Evolutionary conservation across 163 green algal species (phyloP).

Genomic region (Scenedesmus sp.): DNA sequence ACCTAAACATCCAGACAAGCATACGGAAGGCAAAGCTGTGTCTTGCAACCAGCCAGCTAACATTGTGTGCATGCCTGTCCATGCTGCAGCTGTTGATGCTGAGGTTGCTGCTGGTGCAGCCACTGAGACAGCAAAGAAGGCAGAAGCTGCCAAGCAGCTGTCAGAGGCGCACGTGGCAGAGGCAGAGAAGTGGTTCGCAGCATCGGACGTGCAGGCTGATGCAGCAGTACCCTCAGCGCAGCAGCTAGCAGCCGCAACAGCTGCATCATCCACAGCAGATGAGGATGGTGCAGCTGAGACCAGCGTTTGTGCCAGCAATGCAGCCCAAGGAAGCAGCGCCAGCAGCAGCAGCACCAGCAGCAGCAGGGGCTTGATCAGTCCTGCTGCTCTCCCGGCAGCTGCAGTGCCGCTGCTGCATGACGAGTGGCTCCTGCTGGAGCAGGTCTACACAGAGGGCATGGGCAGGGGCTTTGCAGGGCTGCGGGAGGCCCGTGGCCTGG

Average conservation of each 20-base stretch:
- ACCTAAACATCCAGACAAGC: too few relatives aligned
- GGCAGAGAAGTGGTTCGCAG: slow-evolving; percentile 57
- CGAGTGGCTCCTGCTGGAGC: slow-evolving; percentile 70
- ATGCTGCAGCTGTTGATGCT: slow-evolving; percentile 44
- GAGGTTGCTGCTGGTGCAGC: not conserved
- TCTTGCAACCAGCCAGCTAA: too few relatives aligned
- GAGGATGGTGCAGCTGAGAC: not conserved
- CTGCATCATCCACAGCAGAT: slow-evolving; percentile 3
- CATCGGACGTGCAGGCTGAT: slow-evolving; percentile 38
- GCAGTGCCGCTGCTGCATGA: slow-evolving; percentile 13
- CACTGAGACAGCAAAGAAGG: slow-evolving; percentile 35
- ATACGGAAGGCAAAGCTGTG: too few relatives aligned
- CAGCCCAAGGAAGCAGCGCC: not conserved
- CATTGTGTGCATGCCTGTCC: not conserved
- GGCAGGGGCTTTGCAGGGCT: slow-evolving; percentile 59
- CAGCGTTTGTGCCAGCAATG: slow-evolving; percentile 20
- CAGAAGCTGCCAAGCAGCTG: slow-evolving; percentile 44
- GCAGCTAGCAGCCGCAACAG: slow-evolving; percentile 25
- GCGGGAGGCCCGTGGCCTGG: slow-evolving; percentile 58
- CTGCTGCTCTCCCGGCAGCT: slow-evolving; percentile 23
- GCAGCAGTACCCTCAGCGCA: slow-evolving; percentile 31
- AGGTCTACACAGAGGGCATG: slow-evolving; percentile 68
- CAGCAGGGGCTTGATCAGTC: not conserved
- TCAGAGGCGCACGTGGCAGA: slow-evolving; percentile 53
- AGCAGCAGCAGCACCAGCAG: slow-evolving; percentile 2